Conservation (phyloP, 2,329 filamentous ascomycete genomes). For the Fusarium begoniae region DNA sequence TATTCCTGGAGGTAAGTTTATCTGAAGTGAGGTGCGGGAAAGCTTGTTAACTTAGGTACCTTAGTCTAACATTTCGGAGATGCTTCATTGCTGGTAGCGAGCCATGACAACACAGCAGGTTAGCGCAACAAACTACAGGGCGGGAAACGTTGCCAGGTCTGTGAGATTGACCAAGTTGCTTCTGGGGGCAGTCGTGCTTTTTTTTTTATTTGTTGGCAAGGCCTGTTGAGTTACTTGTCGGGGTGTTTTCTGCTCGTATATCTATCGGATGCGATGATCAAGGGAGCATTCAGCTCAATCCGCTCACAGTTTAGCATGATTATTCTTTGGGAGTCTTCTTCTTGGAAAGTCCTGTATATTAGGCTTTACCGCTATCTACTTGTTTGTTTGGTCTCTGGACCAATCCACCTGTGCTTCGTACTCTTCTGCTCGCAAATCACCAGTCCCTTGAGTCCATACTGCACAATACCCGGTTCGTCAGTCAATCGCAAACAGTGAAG, state of each 20-base stretch:
- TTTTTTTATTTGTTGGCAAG: neutral
- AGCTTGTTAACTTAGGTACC: neutral
- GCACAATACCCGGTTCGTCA: neutral
- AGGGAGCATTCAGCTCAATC: neutral
- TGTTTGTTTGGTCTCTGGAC: neutral
- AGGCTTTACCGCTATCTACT: neutral
- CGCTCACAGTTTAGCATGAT: neutral
- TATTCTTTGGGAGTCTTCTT: neutral
- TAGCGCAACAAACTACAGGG: neutral
- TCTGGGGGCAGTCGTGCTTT: neutral
- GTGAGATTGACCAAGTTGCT: neutral
- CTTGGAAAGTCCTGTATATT: neutral
- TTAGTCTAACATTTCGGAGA: constrained; percentile 1
- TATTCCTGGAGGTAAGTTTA: constrained; percentile 62
- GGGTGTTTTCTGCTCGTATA: neutral
- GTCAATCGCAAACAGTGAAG: neutral
- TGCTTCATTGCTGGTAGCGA: constrained; percentile 9
- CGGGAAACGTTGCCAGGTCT: no score
- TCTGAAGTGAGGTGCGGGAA: neutral
- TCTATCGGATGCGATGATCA: neutral
- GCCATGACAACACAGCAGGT: neutral
- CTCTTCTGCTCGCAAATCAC: neutral
- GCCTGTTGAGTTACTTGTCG: neutral
- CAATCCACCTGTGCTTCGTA: neutral
- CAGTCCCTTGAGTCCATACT: neutral